Conservation (phyloP, 2,329 filamentous ascomycete species). For the Coleophoma cylindrospora region DNA sequence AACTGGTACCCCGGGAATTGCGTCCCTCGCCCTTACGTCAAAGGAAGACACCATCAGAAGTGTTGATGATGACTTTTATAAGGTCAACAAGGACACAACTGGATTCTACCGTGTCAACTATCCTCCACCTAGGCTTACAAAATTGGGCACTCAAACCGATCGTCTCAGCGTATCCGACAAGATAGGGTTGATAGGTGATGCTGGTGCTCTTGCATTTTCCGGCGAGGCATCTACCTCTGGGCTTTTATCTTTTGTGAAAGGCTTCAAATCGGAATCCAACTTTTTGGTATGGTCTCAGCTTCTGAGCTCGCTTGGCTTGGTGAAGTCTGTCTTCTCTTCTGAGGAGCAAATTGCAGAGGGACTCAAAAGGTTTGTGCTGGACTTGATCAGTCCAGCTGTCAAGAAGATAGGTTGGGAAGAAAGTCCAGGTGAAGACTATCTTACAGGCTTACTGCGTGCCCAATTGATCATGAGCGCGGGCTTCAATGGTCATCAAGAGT, state of each 20-base stretch:
- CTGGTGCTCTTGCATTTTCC: slow-evolving; percentile 81
- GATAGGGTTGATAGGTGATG: slow-evolving; percentile 87
- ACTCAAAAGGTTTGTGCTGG: slow-evolving; percentile 73
- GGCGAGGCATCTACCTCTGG: slow-evolving; percentile 79
- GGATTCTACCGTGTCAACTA: slow-evolving; percentile 95
- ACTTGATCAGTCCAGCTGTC: slow-evolving; percentile 69
- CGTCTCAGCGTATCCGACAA: slow-evolving; percentile 81
- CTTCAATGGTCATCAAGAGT: slow-evolving; percentile 69
- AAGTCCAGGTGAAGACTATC: slow-evolving; percentile 70
- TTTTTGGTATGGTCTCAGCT: slow-evolving; percentile 89
- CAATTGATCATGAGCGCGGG: slow-evolving; percentile 74
- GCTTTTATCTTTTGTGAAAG: slow-evolving; percentile 76
- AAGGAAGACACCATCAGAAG: slow-evolving; percentile 75
- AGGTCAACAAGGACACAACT: slow-evolving; percentile 84
- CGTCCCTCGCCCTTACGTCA: slow-evolving; percentile 63
- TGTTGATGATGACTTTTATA: slow-evolving; percentile 79
- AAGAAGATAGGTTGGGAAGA: slow-evolving; percentile 85
- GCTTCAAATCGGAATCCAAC: slow-evolving; percentile 76
- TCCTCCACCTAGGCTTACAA: slow-evolving; percentile 73
- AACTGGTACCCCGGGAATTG: slow-evolving; percentile 54
- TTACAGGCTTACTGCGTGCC: slow-evolving; percentile 77
- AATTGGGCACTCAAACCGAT: slow-evolving; percentile 72
- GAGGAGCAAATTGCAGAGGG: slow-evolving; percentile 67
- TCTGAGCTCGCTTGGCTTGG: slow-evolving; percentile 66
- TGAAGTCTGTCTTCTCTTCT: slow-evolving; percentile 81